phyloP scores from a whole-genome alignment of 257 asterid species.

The Capsicum rhomboideum region DNA sequence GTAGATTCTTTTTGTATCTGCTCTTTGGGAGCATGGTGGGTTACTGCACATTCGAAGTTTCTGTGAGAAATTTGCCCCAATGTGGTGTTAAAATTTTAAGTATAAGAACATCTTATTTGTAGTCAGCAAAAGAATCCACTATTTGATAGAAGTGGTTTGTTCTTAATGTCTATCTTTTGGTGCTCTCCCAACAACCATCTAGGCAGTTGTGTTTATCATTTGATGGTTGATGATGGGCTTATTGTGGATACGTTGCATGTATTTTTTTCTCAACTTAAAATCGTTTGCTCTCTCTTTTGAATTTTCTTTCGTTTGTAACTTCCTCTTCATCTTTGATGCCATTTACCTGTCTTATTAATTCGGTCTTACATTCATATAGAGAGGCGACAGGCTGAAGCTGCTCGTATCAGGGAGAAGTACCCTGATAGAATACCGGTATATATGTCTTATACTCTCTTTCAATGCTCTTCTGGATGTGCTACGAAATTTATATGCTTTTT shows the following conservation, averaged over 20 bases:
- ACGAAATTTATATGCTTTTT: not conserved
- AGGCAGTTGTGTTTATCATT: not conserved
- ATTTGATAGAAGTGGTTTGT: not conserved
- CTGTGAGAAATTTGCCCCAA: not conserved
- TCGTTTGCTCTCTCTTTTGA: not conserved
- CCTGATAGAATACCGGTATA: conserved; percentile 95
- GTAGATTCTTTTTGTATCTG: not conserved
- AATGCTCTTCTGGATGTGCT: not conserved
- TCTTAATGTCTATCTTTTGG: not conserved
- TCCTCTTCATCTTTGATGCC: not conserved
- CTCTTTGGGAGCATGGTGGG: not conserved
- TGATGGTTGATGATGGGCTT: not conserved
- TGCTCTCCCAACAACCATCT: not conserved
- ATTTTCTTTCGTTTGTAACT: not conserved
- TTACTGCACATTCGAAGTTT: not conserved
- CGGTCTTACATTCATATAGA: conserved; percentile 26
- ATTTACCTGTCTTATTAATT: not conserved
- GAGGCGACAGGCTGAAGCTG: conserved; percentile 94
- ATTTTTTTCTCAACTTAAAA: too few species aligned
- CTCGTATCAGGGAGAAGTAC: conserved; percentile 94
- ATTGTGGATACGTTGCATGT: not conserved
- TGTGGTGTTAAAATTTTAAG: not conserved
- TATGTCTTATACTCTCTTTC: not conserved
- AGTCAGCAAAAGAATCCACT: not conserved
- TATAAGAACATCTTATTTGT: not conserved